These are phyloP conservation scores for Botrytis fabae DNA, from an alignment of 2,329 filamentous ascomycete genomes.

Conservation along the genomic window DNA sequence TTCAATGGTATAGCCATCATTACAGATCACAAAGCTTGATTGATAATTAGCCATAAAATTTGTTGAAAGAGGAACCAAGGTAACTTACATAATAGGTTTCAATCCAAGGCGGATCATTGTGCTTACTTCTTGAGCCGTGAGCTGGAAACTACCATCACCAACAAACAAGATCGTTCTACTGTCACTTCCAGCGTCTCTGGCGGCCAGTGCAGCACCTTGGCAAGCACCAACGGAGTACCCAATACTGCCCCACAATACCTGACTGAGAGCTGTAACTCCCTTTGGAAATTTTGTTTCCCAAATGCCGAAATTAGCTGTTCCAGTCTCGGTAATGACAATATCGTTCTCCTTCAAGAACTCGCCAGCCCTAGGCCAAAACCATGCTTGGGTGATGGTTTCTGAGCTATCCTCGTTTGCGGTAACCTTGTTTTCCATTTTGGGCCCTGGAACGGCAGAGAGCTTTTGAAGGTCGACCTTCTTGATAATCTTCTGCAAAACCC, in stretches of 20 bases:
- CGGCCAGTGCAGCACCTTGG: conserved; percentile 72
- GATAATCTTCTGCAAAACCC: conserved; percentile 71
- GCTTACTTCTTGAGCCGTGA: conserved; percentile 80
- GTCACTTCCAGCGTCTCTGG: conserved; percentile 60
- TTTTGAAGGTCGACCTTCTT: conserved; percentile 57
- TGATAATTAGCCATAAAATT: not conserved
- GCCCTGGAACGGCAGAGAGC: conserved; percentile 56
- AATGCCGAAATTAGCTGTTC: conserved; percentile 84
- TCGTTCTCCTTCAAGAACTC: conserved; percentile 72
- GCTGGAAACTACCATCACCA: conserved; percentile 84
- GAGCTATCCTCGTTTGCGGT: conserved; percentile 44
- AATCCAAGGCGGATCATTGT: conserved; percentile 78
- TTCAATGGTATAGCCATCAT: conserved; percentile 88
- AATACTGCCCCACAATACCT: conserved; percentile 72
- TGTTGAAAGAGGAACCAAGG: no score
- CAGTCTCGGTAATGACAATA: conserved; percentile 71
- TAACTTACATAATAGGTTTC: conserved; percentile 70
- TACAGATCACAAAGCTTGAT: conserved; percentile 74
- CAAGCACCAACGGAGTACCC: conserved; percentile 63
- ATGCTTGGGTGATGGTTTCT: conserved; percentile 63
- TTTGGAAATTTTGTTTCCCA: conserved; percentile 80
- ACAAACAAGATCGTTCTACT: conserved; percentile 78
- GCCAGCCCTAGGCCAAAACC: conserved; percentile 76
- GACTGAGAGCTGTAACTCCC: conserved; percentile 76
- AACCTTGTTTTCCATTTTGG: conserved; percentile 55